Base-by-base conservation (phyloP, 192 early-diverging fungal species). In the Backusella mclennaniae region DNA sequence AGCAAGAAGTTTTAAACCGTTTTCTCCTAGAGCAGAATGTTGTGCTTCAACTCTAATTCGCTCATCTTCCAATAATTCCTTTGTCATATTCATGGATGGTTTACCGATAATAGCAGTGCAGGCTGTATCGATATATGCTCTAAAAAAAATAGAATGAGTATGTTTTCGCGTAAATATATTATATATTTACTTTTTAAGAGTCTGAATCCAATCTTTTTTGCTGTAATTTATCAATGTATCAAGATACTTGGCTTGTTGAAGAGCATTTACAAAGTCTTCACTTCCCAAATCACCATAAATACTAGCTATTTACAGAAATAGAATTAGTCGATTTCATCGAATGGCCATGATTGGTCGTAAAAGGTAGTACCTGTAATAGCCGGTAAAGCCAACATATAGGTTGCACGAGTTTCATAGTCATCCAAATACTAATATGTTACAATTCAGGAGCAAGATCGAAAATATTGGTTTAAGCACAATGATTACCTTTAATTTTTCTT, bases 251-350 rank as follows among this genome's bases (percentile, higher is more conserved):
- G 87, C 35, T 26, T 86, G 79, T 68, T 87, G 77, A 23, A 77
- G 44, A 52, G 80, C 82, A 17, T 52, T 72, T 52, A 82, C 82
- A 23, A 89, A 69, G 66, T 89, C 86, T 14, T 81, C 78, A 41
- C 84, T 85, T 26, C 85, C 84, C 66, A 77, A 52, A 46, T 87
- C 84, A 26, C 88, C 88, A 67, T 89, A 89, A 29, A 89, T 39
- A 39, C 41, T 41, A 80, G 85, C 80, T 89, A 80, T 41, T n/a
- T 14, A 9, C 6, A 56, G 23, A 73, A 35, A 73, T 36, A 56
- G 33, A 59, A 31, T n/a, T 15, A 73, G 19, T 36, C 56, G 26
- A 63, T 63, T 49, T 49, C 19, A 49, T 49, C 46, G 9, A 26
- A 63, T 12, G 9, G 14, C 3, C 26, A n/a, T 36, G 29, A 68